These are phyloP conservation scores for Candida hungchunana DNA, from an alignment of 805 yeast species.

Conservation along the genomic window DNA sequence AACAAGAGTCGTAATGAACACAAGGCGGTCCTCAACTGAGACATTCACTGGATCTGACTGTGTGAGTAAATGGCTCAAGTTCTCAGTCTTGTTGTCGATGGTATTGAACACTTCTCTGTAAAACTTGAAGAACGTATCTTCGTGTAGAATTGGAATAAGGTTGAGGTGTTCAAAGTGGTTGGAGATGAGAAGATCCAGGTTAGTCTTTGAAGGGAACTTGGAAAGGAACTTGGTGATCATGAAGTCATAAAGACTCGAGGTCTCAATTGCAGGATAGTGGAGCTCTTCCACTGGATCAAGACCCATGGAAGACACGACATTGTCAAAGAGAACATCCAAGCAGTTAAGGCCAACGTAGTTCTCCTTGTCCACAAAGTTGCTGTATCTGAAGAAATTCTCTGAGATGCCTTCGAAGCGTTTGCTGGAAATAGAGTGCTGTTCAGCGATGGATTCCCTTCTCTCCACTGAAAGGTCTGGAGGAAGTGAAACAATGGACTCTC, in stretches of 20 bases:
- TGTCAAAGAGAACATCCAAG: constrained; percentile 20
- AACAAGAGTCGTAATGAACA: constrained; percentile 33
- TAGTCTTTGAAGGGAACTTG: constrained; percentile 27
- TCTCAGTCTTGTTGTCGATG: constrained; percentile 20
- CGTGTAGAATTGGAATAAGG: constrained; percentile 26
- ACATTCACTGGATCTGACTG: constrained; percentile 1
- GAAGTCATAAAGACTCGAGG: constrained; percentile 17
- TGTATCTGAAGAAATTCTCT: constrained; percentile 23
- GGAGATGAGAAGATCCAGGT: constrained; percentile 24
- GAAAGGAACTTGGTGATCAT: constrained; percentile 18
- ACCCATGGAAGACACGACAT: constrained; percentile 13
- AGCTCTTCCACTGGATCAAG: constrained; percentile 26
- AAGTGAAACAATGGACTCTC: constrained; percentile 7
- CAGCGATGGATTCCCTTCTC: neutral
- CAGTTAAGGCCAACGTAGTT: constrained; percentile 25
- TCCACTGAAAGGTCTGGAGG: neutral
- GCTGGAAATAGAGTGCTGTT: neutral
- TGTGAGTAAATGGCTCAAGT: constrained; percentile 8
- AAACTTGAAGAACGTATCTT: constrained; percentile 20
- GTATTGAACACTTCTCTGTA: constrained; percentile 18
- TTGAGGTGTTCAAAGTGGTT: constrained; percentile 25
- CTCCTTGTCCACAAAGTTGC: constrained; percentile 22
- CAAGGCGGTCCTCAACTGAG: constrained; percentile 28
- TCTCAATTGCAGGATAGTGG: constrained; percentile 27
- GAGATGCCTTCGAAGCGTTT: constrained; percentile 9